Percentiles rank a stretch among this genome's conserved stretches.
phyloP scores from a whole-genome alignment of 2,329 filamentous ascomycete genomes.

The Sclerotinia nivalis region DNA sequence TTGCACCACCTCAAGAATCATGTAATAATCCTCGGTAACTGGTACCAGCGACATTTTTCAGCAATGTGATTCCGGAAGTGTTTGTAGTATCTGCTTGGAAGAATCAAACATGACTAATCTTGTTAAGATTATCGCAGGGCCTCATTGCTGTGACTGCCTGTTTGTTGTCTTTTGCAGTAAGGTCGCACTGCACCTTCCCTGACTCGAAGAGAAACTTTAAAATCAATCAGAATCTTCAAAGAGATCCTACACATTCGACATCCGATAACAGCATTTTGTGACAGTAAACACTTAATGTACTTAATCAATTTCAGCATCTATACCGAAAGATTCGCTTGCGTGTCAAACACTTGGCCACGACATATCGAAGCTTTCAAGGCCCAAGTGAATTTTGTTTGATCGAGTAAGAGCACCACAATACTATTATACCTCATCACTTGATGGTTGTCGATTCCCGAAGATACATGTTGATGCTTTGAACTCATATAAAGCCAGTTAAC shows the following conservation, averaged over 20 bases:
- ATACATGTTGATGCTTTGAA: no score
- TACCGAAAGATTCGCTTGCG: no score
- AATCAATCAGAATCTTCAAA: not conserved
- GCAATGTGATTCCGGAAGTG: not conserved
- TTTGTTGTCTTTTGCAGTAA: not conserved
- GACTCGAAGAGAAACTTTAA: not conserved
- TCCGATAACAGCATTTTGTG: not conserved
- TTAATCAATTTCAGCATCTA: no score
- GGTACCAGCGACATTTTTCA: constrained; percentile 36
- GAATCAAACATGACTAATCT: not conserved
- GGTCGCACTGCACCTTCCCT: constrained; percentile 1
- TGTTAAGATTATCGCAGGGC: not conserved
- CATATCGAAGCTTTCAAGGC: no score
- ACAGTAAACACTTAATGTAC: not conserved
- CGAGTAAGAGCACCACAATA: no score
- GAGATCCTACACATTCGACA: not conserved
- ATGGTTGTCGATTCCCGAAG: no score
- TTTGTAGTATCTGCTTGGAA: not conserved
- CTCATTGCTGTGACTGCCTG: not conserved
- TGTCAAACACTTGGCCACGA: no score
- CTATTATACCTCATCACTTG: no score
- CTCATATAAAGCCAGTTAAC: no score
- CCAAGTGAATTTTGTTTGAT: no score
- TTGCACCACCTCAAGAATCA: constrained; percentile 40
- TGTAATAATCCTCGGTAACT: constrained; percentile 43